Base-by-base conservation (phyloP, 495 filamentous ascomycete species). In the Aeminium ludgeri region DNA sequence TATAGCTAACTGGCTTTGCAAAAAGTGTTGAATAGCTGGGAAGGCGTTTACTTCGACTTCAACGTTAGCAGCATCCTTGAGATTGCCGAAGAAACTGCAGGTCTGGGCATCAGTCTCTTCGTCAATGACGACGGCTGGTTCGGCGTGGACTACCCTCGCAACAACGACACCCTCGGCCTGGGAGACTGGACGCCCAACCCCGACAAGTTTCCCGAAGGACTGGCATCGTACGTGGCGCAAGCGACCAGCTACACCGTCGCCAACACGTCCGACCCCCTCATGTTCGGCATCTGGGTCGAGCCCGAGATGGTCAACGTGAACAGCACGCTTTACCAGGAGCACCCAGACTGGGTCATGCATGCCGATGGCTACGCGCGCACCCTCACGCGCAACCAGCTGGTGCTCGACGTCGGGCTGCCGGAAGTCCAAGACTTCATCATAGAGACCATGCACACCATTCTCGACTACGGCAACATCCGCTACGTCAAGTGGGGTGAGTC, bases 401-500 rank as follows among this genome's bases (percentile, higher is more conserved):
- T 74, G 1, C 51, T 74, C 1, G 69, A 72, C 36, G 47, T 74
- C 0, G 68, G 60, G 0, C 56, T 70, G 0, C 56, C 59, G 0
- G 68, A 72, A 36, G 70, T 73, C 0, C 70, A 72, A 34, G 61
- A 70, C 1, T 70, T 63, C 46, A 66, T 74, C 44, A 72, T 74
- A 41, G 41, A 57, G 7, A 50, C 58, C 10, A 53, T 74, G 16
- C 58, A 66, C 12, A 51, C 54, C 25, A 49, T 74, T 10, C 59
- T 74, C 18, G 52, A 60, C 41, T 64, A 59, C 8, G 65, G 65
- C 0, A 48, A 64, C 17, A 71, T 74, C 34, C 33, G 46, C 20
- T 74, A 72, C 39, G 59, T 74, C 40, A 74, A 74, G 40, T 74
- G 69, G 69, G 70, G n/a, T n/a, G n/a, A n/a, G n/a, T n/a, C n/a